Evolutionary conservation across 1,284 basidiomycete genomes (phyloP), one percentile per base, ranked within the genome.

Genomic region (Moesziomyces antarcticus): DNA sequence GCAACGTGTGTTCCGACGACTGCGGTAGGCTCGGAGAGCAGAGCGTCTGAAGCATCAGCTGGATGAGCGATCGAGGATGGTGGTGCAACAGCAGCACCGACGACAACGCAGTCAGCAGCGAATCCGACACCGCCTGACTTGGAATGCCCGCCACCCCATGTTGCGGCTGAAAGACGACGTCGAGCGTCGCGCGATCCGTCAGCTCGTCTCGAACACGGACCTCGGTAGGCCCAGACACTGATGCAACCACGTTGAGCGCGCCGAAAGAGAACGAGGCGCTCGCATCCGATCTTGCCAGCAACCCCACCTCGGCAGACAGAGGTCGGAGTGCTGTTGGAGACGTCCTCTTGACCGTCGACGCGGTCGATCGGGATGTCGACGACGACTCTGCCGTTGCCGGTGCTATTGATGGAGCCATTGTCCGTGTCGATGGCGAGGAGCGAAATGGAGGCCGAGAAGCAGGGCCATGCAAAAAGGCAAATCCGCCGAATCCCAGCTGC

Each of bases 1-100:
- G 59, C 0, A 59, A 20, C 5, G 58, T 42, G 10, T 68, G 47
- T 11, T 16, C 57, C 0, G 60, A 55, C 3, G 60, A 63, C 30
- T 69, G 63, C 14, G 56, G 74, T n/a, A 55, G 43, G 46, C 50
- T 47, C 27, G 88, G 87, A 81, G 86, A 85, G 5, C 82, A 89
- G 25, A 86, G 76, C 20, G 78, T 79, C 81, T 88, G 90, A 55
- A 89, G 88, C 20, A 90, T 89, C 49, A 88, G 81, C 73, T 92
- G 92, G 44, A 92, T 85, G 68, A 89, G 84, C 11, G 88, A 86
- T 56, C 87, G 84, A 20, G 88, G 88, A 82, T 87, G 82, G 68
- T 86, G 79, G 70, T 85, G 75, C 20, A 88, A 83, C 35, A 85
- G 75, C 43, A 88, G 82, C 8, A 88, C 80, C 71, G 75, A 35